These are phyloP conservation scores for Chaetomiaceae sp. DNA, from an alignment of 2,329 filamentous ascomycete genomes.

Conservation along the genomic window DNA sequence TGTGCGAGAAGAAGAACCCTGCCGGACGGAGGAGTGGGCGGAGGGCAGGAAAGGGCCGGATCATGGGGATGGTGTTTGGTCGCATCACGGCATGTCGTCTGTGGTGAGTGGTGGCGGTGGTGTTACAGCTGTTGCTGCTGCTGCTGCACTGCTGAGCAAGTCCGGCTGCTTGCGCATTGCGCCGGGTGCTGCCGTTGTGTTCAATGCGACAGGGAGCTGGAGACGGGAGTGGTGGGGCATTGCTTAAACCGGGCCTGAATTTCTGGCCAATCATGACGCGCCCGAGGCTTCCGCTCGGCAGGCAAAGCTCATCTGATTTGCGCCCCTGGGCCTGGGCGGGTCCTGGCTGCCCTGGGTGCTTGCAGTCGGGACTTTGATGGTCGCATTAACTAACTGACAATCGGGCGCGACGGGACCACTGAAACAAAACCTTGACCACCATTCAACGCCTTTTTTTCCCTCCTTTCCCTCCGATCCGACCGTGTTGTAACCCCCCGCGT, in stretches of 20 bases:
- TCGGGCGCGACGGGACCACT: not conserved
- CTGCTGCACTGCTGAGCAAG: too few species aligned
- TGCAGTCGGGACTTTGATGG: not conserved
- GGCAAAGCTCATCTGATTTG: constrained; percentile 4
- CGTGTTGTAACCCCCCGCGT: too few species aligned
- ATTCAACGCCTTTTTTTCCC: too few species aligned
- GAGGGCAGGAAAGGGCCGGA: constrained; percentile 2
- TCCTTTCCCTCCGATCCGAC: too few species aligned
- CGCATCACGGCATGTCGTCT: constrained; percentile 1
- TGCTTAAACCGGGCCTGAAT: not conserved
- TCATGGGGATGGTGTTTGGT: constrained; percentile 1
- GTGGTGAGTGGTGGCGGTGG: not conserved
- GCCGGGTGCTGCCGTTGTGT: not conserved
- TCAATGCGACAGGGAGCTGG: too few species aligned
- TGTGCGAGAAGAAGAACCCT: not conserved
- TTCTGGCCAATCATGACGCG: not conserved
- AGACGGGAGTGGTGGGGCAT: not conserved
- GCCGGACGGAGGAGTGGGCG: not conserved
- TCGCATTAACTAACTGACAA: too few species aligned
- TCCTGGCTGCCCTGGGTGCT: too few species aligned
- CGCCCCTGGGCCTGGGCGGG: too few species aligned
- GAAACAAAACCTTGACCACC: not conserved
- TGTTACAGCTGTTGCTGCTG: not conserved
- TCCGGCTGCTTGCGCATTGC: not conserved
- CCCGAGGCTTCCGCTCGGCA: constrained; percentile 3